Evolutionary conservation across 352 stramenopile species (phyloP), one percentile per base, ranked within the genome.

Genomic region (Phytopythium chamaehyphon): DNA sequence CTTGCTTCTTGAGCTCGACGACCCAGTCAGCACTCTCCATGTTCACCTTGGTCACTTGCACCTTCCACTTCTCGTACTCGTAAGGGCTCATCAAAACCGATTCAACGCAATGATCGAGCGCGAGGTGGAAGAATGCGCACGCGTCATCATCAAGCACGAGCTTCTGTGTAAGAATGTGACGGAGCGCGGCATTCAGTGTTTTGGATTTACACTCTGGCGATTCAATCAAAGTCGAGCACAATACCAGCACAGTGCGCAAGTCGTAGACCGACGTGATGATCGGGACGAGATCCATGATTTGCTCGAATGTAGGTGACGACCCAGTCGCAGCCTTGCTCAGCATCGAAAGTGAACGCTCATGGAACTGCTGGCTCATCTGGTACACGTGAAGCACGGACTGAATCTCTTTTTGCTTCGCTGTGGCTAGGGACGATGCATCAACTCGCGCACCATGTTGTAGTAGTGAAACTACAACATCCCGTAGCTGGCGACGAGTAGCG

Each of bases 181-280:
- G 43, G 47, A 73, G 64, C 11, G 60, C 63, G 18, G 52, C 36
- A 8, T 47, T 55, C 6, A 73, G 47, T 9, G 62, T 40, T 5
- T 33, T n/a, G 12, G 19, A 33, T 33, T 33, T 33, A 9, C 9
- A 10, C 28, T 33, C 28, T 33, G 5, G 5, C 28, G 28, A 10
- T 5, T 33, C 28, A 33, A 33, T 9, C 28, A 33, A 5, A 23
- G 26, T 48, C 22, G 44, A 46, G 0, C 40, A 49, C 10, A 76
- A 47, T 6, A 45, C 59, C 35, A 73, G 47, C 19, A 73, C 47
- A 46, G 56, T 24, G 1, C 57, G 58, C 10, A 77, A 40, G 40
- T 76, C 64, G 40, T 69, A 66, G 10, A 73, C 64, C 1, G 58
- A 73, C 10, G 68, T 77, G 31, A 73, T 51, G 1, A 71, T 40